Evolutionary conservation across 768 basidiomycete genomes (phyloP).

Genomic region (Ramaria rubella): DNA sequence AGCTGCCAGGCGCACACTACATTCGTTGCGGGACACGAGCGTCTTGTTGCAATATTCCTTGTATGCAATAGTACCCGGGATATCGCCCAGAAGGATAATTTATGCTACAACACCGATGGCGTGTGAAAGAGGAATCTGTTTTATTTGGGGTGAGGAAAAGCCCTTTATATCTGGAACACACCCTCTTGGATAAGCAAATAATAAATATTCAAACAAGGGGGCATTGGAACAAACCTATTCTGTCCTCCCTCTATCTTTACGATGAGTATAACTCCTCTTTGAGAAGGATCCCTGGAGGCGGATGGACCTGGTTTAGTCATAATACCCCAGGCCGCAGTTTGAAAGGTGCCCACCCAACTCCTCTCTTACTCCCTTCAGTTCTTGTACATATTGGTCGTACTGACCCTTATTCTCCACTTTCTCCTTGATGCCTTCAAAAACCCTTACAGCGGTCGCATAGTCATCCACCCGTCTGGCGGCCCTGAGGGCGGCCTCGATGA

Average conservation of each 20-base stretch:
- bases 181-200: background rate
- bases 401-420: conserved; percentile 98
- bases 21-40: too few species aligned
- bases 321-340: background rate
- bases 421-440: conserved; percentile 93
- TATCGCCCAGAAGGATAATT: background rate
- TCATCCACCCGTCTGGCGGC: conserved; percentile 91
- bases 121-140: background rate
- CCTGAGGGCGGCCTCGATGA: conserved; percentile 81
- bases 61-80: background rate
- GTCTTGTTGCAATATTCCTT: too few species aligned
- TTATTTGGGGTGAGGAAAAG: background rate
- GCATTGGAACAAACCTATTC: background rate
- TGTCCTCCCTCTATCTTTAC: background rate
- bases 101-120: background rate
- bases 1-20: too few species aligned
- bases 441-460: conserved; percentile 92
- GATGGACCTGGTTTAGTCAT: background rate
- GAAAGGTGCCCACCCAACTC: conserved; percentile 67
- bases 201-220: background rate
- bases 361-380: conserved; percentile 80
- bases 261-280: conserved; percentile 10
- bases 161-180: background rate
- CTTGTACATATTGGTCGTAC: conserved; percentile 88
- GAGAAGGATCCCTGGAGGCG: conserved; percentile 3